Base-by-base conservation (phyloP, 2,329 filamentous ascomycete genomes). In the Epichloe baconii region DNA sequence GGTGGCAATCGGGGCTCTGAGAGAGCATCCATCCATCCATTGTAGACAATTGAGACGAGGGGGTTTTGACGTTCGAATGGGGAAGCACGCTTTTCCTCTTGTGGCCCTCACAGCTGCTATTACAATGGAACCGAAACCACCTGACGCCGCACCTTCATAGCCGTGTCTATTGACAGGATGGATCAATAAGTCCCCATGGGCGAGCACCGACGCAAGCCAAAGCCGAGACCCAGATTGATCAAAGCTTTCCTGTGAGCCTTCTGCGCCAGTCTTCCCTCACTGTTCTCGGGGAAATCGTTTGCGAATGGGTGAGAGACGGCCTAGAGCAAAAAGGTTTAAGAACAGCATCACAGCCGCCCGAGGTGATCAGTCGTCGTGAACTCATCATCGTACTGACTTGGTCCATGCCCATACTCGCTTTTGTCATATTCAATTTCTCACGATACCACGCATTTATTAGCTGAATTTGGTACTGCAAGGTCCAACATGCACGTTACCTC, bases 401-500 rank as follows among this genome's bases (percentile, higher is more conserved):
- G 14, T 42, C 10, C 12, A 23, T 1, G 19, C n/a, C 5, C 37
- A n/a, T 40, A 8, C 10, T 40, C 37, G 7, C 15, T n/a, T 17
- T 40, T 17, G 11, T 10, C 34, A 21, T 10, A 34, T 36, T 19
- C 12, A 21, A 5, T 17, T 14, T 5, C n/a, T 45, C n/a, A 11
- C 17, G 5, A 10, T 12, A n/a, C 10, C n/a, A 17, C 17, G 5
- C 21, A 8, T 19, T 10, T n/a, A 37, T 26, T 38, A 3, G 5
- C 23, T 38, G 1, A 5, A 17, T 12, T 19, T 2, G 45, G 10
- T 7, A 3, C 36, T 1, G 7, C 45, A 23, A 44, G n/a, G 6
- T 47, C 11, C 43, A 36, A 2, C 11, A 51, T 51, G 49, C 49
- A 38, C 19, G 4, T 50, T 14, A 40, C 51, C 31, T 59, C 61